Evolutionary conservation across 129 eudicot species (phyloP), one percentile per base, ranked within the genome.

Genomic region (Gnaphalium uliginosum): DNA sequence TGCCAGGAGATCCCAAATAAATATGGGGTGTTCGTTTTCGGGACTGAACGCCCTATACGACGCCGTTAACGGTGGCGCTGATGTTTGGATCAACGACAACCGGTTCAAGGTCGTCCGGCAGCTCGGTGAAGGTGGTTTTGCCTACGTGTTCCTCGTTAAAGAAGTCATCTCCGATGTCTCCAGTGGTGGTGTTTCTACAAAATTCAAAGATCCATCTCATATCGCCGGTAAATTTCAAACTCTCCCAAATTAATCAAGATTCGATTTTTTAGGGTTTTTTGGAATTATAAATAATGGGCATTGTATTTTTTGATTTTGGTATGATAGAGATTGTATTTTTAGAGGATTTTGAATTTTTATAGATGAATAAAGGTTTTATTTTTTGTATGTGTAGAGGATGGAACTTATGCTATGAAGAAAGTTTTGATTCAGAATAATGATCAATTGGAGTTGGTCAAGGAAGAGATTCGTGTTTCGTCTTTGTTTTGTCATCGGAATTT

Each of bases 341-440:
- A 1, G 61, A 0, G 25, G 61, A 56, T 1, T 19, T 56, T 56
- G 4, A 1, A 33, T 60, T 9, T 63, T 46, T 74, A 30, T 72
- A 63, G 39, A 51, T 61, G 56, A 60, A 61, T 33, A 43, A 21
- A n/a, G 22, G 8, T 74, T 69, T 43, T 18, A 10, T 43, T 43
- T 43, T n/a, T 43, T 43, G 4, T 43, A 22, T 79, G 11, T 85
- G 87, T 81, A 93, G 98, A 84, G 76, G 98, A 93, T 88, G 98
- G 98, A 80, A 93, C 98, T 48, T 93, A 93, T 82, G 98, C 98
- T 39, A 90, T 93, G 98, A 93, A 90, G 86, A 93, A 93, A 84
- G 96, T 93, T 74, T 79, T 93, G 72, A 90, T 93, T 74, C 98
- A 93, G 76, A 93, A 83, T 73, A 82, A 35, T 46, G 98, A 93